phyloP scores from a whole-genome alignment of 805 yeast species.

The Citeromyces nyonsensis region DNA sequence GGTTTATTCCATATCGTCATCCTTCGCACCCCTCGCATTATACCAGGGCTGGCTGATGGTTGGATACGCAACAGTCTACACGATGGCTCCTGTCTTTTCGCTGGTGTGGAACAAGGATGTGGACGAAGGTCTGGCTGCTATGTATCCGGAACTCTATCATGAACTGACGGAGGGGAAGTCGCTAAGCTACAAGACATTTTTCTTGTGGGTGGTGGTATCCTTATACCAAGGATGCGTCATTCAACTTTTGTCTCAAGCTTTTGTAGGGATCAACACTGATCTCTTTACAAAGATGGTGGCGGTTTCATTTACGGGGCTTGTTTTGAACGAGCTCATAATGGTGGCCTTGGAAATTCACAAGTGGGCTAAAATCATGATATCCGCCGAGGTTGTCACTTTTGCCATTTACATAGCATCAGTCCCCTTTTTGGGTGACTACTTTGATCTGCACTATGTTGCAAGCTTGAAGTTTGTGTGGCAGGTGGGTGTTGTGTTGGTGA shows the following conservation, averaged over 20 bases:
- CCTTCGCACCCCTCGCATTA: conserved; percentile 86
- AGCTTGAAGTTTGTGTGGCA: conserved; percentile 58
- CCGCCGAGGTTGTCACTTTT: conserved; percentile 58
- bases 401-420: conserved; percentile 54
- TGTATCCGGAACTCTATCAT: conserved; percentile 89
- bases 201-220: conserved; percentile 81
- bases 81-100: conserved; percentile 97
- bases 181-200: conserved; percentile 73
- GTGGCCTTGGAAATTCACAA: conserved; percentile 83
- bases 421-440: conserved; percentile 83
- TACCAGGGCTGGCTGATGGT: conserved; percentile 97
- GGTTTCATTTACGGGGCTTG: conserved; percentile 62
- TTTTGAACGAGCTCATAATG: conserved; percentile 83
- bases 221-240: conserved; percentile 83
- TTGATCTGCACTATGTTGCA: conserved; percentile 48
- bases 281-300: conserved; percentile 71
- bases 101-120: conserved; percentile 85
- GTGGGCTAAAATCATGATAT: conserved; percentile 75
- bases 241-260: conserved; percentile 67
- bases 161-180: conserved; percentile 84
- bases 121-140: conserved; percentile 71
- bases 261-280: conserved; percentile 41
- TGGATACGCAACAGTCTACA: conserved; percentile 92
- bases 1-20: conserved; percentile 72
- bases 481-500: conserved; percentile 38